Conservation (phyloP, 2,329 filamentous ascomycete species). For the Parascedosporium putredinis region DNA sequence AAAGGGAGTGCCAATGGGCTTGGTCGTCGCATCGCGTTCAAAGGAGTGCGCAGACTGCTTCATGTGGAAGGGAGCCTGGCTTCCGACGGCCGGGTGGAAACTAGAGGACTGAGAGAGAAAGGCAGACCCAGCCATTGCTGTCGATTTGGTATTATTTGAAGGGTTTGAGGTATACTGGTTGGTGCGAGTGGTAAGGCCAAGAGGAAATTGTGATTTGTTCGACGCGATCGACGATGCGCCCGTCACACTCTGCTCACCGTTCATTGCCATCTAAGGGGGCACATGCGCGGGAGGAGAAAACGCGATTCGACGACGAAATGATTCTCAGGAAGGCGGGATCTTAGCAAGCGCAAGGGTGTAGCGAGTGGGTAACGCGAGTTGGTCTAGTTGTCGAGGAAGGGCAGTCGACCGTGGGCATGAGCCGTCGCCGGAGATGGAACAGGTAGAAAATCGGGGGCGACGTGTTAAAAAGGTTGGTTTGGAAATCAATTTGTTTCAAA, state of each 20-base stretch:
- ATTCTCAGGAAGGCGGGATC: neutral
- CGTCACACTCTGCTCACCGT: constrained; percentile 13
- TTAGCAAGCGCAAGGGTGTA: neutral
- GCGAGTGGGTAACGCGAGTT: constrained; percentile 1
- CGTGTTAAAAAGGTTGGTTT: neutral
- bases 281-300: constrained; percentile 17
- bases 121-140: constrained; percentile 2
- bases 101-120: neutral
- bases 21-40: constrained; percentile 29
- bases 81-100: constrained; percentile 2
- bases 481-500: neutral
- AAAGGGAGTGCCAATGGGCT: constrained; percentile 29
- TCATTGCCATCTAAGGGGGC: constrained; percentile 20
- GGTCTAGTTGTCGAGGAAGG: neutral
- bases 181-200: neutral
- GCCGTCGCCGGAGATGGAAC: neutral
- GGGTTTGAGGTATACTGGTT: neutral
- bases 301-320: neutral
- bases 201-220: constrained; percentile 12
- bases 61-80: constrained; percentile 5
- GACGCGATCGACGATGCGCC: constrained; percentile 18
- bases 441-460: neutral
- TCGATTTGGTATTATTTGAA: neutral
- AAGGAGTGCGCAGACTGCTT: constrained; percentile 14
- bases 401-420: neutral